Percentiles rank a stretch among this genome's conserved stretches.
phyloP scores from a whole-genome alignment of 495 filamentous ascomycete genomes.

The Mytilinidion resinicola region DNA sequence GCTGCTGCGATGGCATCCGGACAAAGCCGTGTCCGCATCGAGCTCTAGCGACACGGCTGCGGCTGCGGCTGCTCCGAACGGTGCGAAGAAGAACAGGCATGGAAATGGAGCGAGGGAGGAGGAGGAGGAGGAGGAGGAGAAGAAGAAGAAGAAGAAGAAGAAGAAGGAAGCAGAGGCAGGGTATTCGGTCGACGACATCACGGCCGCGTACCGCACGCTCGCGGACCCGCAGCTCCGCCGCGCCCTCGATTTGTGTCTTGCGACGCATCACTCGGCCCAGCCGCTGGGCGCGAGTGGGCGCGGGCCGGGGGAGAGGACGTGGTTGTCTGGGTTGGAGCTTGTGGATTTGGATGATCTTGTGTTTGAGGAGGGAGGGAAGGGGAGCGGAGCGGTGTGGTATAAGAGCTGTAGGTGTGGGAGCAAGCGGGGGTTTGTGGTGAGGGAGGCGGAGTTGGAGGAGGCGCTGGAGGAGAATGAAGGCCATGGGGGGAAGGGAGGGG shows the following conservation, averaged over 20 bases:
- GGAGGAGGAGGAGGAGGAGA: not conserved
- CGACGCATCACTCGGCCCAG: no score
- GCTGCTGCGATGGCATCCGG: constrained; percentile 18
- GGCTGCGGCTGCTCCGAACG: not conserved
- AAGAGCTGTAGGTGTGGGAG: constrained; percentile 15
- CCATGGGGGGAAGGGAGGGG: constrained; percentile 9
- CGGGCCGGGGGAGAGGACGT: not conserved
- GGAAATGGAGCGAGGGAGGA: not conserved
- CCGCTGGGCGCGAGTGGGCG: not conserved
- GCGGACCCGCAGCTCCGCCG: not conserved
- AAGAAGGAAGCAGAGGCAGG: not conserved
- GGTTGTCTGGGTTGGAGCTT: constrained; percentile 1
- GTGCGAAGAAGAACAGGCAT: not conserved
- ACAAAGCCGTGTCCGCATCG: no score
- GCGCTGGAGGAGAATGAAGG: constrained; percentile 12
- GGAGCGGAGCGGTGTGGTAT: not conserved
- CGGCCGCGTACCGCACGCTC: constrained; percentile 7
- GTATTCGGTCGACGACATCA: constrained; percentile 19
- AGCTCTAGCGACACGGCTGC: not conserved
- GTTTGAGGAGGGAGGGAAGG: constrained; percentile 1
- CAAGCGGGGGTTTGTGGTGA: constrained; percentile 16
- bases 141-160: not conserved
- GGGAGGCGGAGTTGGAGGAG: constrained; percentile 16
- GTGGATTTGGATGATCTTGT: constrained; percentile 10
- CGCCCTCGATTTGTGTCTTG: not conserved